Conservation (phyloP, 1,284 basidiomycete genomes). For the Rhizopogon hawkerae region DNA sequence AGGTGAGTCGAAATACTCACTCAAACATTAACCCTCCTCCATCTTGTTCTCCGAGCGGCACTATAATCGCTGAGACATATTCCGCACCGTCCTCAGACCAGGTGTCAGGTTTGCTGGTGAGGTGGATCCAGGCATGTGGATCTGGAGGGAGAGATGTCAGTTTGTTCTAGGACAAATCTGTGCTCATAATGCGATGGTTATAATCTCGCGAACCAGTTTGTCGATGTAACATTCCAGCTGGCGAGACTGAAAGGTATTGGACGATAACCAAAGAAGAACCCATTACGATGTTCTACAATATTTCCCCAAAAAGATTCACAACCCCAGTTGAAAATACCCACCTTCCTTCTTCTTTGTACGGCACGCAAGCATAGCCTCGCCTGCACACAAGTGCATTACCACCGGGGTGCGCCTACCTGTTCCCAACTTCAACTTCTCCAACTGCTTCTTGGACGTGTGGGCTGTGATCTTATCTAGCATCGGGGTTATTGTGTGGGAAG, state of each 20-base stretch:
- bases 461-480: background rate
- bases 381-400: background rate
- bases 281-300: too few relatives aligned
- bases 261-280: too few relatives aligned
- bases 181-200: too few relatives aligned
- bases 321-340: background rate
- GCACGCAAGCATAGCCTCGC: background rate
- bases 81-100: constrained; percentile 8
- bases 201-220: too few relatives aligned
- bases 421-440: background rate
- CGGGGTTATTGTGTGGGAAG: background rate
- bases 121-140: background rate
- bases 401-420: background rate
- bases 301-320: too few relatives aligned
- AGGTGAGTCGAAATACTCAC: constrained; percentile 3
- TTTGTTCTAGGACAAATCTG: background rate
- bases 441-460: background rate
- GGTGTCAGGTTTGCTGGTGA: constrained; percentile 1
- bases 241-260: too few relatives aligned
- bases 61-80: constrained; percentile 5
- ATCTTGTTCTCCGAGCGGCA: constrained; percentile 5
- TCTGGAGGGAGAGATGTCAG: background rate
- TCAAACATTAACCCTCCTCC: constrained; percentile 9
- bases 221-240: too few relatives aligned
- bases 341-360: background rate